These are phyloP conservation scores for Phytophthora agathidicida DNA, from an alignment of 352 stramenopile genomes.

Conservation along the genomic window DNA sequence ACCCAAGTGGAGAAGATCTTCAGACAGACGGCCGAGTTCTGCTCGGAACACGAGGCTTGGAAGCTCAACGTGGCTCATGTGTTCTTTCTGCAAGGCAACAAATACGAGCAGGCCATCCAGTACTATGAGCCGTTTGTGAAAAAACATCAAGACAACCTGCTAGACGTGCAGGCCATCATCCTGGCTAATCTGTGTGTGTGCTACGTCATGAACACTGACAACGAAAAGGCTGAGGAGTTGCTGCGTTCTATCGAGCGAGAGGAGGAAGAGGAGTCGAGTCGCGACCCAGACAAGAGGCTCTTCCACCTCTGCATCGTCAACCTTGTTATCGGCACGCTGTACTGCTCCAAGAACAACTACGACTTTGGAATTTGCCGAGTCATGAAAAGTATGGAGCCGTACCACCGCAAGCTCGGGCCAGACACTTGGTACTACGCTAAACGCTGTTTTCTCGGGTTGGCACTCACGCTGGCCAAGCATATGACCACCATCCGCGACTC, in stretches of 20 bases:
- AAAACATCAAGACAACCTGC: slow-evolving; percentile 89
- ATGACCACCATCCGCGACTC: slow-evolving; percentile 96
- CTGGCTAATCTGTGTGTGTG: slow-evolving; percentile 97
- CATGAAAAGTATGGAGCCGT: slow-evolving; percentile 95
- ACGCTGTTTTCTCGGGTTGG: slow-evolving; percentile 94
- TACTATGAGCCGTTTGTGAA: slow-evolving; percentile 98
- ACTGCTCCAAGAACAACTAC: slow-evolving; percentile 98
- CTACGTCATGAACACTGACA: slow-evolving; percentile 98
- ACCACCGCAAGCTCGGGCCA: slow-evolving; percentile 94
- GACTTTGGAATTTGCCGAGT: slow-evolving; percentile 96
- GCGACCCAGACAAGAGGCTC: slow-evolving; percentile 90
- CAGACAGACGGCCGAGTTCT: slow-evolving; percentile 94
- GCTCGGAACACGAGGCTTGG: slow-evolving; percentile 94
- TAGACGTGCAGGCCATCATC: slow-evolving; percentile 96
- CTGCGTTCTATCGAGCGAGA: slow-evolving; percentile 95
- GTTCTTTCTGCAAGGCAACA: slow-evolving; percentile 95
- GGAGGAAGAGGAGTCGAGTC: slow-evolving; percentile 90
- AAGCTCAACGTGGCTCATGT: slow-evolving; percentile 97
- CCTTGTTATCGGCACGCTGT: slow-evolving; percentile 97
- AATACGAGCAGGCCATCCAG: slow-evolving; percentile 88
- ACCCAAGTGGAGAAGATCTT: slow-evolving; percentile 97
- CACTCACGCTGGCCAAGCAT: slow-evolving; percentile 94
- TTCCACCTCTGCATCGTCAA: slow-evolving; percentile 98
- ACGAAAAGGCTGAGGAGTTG: slow-evolving; percentile 96
- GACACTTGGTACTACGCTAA: slow-evolving; percentile 98